These are phyloP conservation scores for Coemansia sp. DNA, from an alignment of 192 early-diverging fungal genomes.

Conservation along the genomic window DNA sequence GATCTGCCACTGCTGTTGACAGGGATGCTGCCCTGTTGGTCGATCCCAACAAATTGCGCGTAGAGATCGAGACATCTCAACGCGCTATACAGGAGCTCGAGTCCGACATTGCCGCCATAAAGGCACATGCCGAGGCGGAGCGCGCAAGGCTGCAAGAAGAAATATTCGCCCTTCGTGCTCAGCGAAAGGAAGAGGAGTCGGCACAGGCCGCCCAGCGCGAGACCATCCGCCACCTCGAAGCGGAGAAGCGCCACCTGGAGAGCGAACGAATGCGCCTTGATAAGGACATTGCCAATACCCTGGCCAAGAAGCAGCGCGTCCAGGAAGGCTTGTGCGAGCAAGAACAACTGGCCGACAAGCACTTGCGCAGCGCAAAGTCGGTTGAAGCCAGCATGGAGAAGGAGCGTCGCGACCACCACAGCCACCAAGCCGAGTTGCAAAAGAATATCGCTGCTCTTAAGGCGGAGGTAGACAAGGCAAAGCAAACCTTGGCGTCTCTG, in stretches of 20 bases:
- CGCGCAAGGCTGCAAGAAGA: conserved; percentile 26
- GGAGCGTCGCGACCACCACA: conserved; percentile 30
- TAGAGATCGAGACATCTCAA: conserved; percentile 18
- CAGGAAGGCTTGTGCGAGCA: conserved; percentile 22
- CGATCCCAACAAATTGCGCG: neutral
- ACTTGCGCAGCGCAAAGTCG: conserved; percentile 19
- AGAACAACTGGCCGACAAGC: conserved; percentile 17
- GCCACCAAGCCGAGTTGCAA: conserved; percentile 25
- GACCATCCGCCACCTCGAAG: conserved; percentile 34
- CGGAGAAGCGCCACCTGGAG: conserved; percentile 38
- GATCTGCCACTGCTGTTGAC: neutral
- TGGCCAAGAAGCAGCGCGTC: conserved; percentile 23
- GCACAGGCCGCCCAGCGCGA: conserved; percentile 23
- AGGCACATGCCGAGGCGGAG: conserved; percentile 19
- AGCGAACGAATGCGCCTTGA: conserved; percentile 21
- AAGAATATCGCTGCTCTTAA: conserved; percentile 21
- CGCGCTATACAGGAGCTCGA: conserved; percentile 12
- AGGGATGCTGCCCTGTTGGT: neutral
- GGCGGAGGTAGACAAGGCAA: conserved; percentile 22
- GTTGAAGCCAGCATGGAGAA: conserved; percentile 24
- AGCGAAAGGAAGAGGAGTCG: conserved; percentile 34
- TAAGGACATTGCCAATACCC: conserved; percentile 23
- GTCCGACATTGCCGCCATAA: conserved; percentile 13
- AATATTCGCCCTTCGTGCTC: conserved; percentile 21
- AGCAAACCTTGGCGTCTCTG: conserved; percentile 10